phyloP scores from a whole-genome alignment of 495 filamentous ascomycete species.

The Hypoxylon cercidicola region DNA sequence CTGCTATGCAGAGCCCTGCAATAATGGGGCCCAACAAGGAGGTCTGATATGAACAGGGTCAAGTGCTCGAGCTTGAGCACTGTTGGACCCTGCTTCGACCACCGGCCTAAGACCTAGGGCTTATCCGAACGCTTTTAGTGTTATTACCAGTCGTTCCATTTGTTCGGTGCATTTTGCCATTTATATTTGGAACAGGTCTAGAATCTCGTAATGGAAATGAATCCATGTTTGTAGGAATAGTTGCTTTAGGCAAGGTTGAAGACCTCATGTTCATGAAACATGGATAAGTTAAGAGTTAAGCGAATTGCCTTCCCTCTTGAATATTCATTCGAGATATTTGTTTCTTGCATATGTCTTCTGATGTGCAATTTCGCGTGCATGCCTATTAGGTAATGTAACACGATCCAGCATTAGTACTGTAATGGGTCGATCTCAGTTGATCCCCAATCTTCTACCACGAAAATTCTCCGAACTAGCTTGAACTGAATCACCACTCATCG shows the following conservation, averaged over 20 bases:
- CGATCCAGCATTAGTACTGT: neutral
- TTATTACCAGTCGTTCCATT: constrained; percentile 4
- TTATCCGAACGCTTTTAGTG: constrained; percentile 5
- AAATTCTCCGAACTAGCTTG: constrained; percentile 33
- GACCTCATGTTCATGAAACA: too few species aligned
- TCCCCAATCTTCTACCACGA: constrained; percentile 12
- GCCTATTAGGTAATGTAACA: constrained; percentile 18
- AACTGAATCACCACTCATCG: neutral
- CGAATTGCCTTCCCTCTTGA: too few species aligned
- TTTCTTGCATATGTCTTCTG: constrained; percentile 17
- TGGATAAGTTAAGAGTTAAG: too few species aligned
- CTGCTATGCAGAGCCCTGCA: constrained; percentile 28
- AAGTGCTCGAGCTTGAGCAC: constrained; percentile 2
- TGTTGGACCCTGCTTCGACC: constrained; percentile 21
- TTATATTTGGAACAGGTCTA: neutral
- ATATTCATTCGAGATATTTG: neutral
- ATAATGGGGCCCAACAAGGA: constrained; percentile 29
- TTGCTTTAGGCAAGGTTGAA: too few species aligned
- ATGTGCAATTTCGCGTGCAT: constrained; percentile 13
- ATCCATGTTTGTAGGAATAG: neutral
- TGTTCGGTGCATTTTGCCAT: neutral
- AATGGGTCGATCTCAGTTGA: constrained; percentile 13
- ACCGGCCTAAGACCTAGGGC: neutral
- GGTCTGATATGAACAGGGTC: constrained; percentile 20
- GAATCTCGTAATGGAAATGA: neutral